Base-by-base conservation (phyloP, 495 filamentous ascomycete species). In the Tuber brumale region DNA sequence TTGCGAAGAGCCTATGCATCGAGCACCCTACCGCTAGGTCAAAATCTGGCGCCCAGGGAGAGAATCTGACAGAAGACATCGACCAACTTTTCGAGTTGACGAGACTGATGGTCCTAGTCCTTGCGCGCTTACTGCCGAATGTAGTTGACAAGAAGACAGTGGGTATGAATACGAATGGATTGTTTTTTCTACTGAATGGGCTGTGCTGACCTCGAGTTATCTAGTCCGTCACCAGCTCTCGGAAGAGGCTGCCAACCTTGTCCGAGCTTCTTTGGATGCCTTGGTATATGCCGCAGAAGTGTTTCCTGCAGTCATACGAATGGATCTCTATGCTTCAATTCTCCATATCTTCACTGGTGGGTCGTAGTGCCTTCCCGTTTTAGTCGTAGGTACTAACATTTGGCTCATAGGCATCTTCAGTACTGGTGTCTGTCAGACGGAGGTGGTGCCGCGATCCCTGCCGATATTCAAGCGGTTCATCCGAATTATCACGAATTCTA, bases 1-100 rank as follows among this genome's bases (percentile, higher is more conserved):
- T 98, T 75, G 94, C 94, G 12, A 88, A 93, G 57, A 94, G 93
- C 76, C 85, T 99, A 27, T 97, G 94, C 71, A 86, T 97, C 9
- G 90, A 92, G 70, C 95, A 99, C 81, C 95, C 95, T 5, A 94
- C 94, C 1, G 94, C 96, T 3, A 86, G 88, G 69, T 92, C 92
- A 81, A 88, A 88, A 66, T 87, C 91, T 35, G 89, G 89, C 76
- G 83, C 88, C 23, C 89, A 92, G 9, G 87, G 87, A 71, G 89
- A 94, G 70, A 91, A 95, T 79, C 86, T 98, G 16, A 94, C 93
- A 0, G 95, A 98, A 83, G 95, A 98, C 79, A 96, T 99, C 72
- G 96, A 99, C 81, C 95, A 99, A 85, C 88, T 99, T 0, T 99
- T 99, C 81, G 95, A 99, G 83, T 86, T 98, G 69, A 98, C 96